Conservation (phyloP, 2,329 filamentous ascomycete species). For the Tolypocladium ophioglossoides region DNA sequence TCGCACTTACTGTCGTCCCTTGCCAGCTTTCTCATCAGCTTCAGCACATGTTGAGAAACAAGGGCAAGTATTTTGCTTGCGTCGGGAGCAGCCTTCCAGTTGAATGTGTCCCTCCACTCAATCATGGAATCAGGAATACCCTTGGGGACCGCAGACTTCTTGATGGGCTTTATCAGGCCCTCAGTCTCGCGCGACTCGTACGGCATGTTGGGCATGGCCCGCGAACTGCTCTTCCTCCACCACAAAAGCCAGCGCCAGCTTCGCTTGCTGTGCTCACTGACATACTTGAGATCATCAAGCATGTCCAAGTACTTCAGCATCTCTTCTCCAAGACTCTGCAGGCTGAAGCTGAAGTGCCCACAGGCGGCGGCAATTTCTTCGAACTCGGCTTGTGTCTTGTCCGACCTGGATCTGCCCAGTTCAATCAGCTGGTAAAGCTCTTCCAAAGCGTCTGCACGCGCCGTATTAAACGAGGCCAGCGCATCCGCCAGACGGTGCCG, state of each 20-base stretch:
- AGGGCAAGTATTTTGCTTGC: slow-evolving; percentile 27
- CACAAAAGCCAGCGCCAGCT: slow-evolving; percentile 74
- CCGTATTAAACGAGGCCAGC: slow-evolving; percentile 59
- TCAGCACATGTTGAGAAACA: slow-evolving; percentile 30
- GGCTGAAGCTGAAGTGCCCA: slow-evolving; percentile 81
- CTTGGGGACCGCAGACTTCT: slow-evolving; percentile 35
- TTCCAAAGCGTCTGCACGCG: slow-evolving; percentile 61
- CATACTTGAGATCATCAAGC: slow-evolving; percentile 67
- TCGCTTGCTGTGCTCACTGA: slow-evolving; percentile 47
- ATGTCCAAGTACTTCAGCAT: slow-evolving; percentile 69
- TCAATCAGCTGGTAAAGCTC: slow-evolving; percentile 68
- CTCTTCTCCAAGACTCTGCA: slow-evolving; percentile 80
- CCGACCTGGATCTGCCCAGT: slow-evolving; percentile 48
- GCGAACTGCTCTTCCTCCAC: slow-evolving; percentile 38
- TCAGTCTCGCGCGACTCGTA: slow-evolving; percentile 22
- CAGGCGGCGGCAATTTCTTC: slow-evolving; percentile 90
- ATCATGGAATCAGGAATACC: slow-evolving; percentile 39
- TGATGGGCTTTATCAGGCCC: slow-evolving; percentile 26
- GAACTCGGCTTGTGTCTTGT: slow-evolving; percentile 71
- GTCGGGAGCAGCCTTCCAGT: slow-evolving; percentile 35
- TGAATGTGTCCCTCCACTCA: slow-evolving; percentile 33
- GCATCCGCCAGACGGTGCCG: slow-evolving; percentile 65
- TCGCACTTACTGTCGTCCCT: slow-evolving; percentile 36
- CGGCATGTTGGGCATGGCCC: slow-evolving; percentile 7
- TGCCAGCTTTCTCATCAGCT: slow-evolving; percentile 29